Evolutionary conservation across 345 rosid species (phyloP), one percentile per base, ranked within the genome.

Genomic region (Salix exigua): DNA sequence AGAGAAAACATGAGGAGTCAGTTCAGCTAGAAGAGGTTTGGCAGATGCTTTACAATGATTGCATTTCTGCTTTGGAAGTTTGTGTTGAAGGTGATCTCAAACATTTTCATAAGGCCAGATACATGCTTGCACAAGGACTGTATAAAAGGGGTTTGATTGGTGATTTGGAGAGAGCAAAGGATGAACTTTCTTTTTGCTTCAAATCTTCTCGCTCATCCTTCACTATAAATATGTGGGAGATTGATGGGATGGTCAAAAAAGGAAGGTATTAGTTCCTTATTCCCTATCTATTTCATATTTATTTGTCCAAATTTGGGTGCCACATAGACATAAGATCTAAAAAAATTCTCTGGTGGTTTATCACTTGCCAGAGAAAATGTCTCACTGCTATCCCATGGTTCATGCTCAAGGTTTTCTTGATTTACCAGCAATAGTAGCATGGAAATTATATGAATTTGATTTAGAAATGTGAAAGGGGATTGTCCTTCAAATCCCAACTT

Each of bases 161-260:
- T 82, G 98, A 93, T 87, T 74, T 91, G 84, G 98, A 88, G 87
- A 91, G 85, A 85, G 96, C 98, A 77, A 93, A 92, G 84, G 98
- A 95, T 38, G 98, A 91, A 79, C 94, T 96, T 73, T 88, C 98
- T 48, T 96, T 96, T 83, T 93, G 98, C 82, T 93, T 96, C 85
- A 93, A 86, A 83, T 93, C 99, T 67, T 91, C 94, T 70, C 88
- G 98, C 70, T 96, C 99, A 46, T 82, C 90, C 82, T 95, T 95
- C 82, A 95, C 99, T 17, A 91, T 95, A 85, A 89, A 93, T 77
- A 93, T 93, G 99, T 96, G 99, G 99, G 99, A 96, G 89, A 96
- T 96, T 74, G 99, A 95, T 88, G 96, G 98, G 83, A 88, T 91
- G 96, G 97, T 90, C 60, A 93, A 89, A 83, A 93, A 93, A 77